Evolutionary conservation across 345 rosid genomes (phyloP).

Genomic region (Abelmoschus esculentus): DNA sequence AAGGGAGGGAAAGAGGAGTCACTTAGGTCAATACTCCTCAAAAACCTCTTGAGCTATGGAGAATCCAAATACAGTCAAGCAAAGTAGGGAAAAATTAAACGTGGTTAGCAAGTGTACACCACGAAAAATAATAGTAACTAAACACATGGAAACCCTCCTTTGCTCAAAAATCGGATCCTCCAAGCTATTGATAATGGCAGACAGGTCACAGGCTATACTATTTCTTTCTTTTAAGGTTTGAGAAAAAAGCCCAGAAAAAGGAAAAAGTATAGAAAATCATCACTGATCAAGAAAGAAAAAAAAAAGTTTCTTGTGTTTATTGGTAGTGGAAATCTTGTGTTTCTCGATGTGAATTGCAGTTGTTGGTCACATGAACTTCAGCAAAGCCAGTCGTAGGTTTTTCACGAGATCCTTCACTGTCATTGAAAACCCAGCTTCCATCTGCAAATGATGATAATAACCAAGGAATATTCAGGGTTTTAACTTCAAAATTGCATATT

Average conservation of each 20-base stretch:
- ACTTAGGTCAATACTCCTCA: neutral
- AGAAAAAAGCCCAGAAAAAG: neutral
- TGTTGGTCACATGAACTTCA: conserved; percentile 24
- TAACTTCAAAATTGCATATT: neutral
- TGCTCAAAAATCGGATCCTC: neutral
- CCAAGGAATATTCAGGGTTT: neutral
- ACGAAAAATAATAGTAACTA: conserved; percentile 6
- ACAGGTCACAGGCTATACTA: neutral
- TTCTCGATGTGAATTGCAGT: neutral
- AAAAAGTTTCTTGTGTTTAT: too few relatives aligned
- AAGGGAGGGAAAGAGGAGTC: neutral
- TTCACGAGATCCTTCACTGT: conserved; percentile 46
- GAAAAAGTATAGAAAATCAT: neutral
- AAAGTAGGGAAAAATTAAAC: conserved; percentile 8
- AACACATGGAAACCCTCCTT: conserved; percentile 7
- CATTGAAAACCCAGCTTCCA: conserved; percentile 37
- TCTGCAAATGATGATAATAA: conserved; percentile 34
- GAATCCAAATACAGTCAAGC: conserved; percentile 6
- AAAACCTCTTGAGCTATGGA: neutral
- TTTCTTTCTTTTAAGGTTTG: neutral
- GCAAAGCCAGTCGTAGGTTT: conserved; percentile 36
- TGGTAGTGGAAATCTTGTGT: conserved; percentile 7
- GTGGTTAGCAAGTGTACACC: conserved; percentile 17
- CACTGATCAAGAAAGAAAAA: neutral
- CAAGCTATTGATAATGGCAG: neutral